Evolutionary conservation across 2,329 filamentous ascomycete species (phyloP).

Genomic region (Tolypocladium pustulatum): DNA sequence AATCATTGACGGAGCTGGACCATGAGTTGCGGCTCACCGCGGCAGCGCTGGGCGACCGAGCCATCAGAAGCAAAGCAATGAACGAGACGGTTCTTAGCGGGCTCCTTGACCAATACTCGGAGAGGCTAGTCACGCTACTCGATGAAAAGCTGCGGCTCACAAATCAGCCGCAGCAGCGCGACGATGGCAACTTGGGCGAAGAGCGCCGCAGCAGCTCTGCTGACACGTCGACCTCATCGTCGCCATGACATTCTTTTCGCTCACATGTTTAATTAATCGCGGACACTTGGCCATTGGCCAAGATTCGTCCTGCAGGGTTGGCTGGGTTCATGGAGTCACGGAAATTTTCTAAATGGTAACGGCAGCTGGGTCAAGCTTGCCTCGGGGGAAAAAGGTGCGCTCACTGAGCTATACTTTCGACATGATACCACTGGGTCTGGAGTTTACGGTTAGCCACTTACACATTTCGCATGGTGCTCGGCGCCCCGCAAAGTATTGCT

Average conservation of each 20-base stretch:
- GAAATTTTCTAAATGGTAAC: background rate
- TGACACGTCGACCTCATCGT: slow-evolving; percentile 23
- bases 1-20: slow-evolving; percentile 51
- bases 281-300: background rate
- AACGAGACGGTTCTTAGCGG: slow-evolving; percentile 50
- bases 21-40: slow-evolving; percentile 54
- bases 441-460: slow-evolving; percentile 11
- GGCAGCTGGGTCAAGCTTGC: background rate
- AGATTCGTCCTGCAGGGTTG: background rate
- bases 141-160: slow-evolving; percentile 57
- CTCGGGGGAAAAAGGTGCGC: slow-evolving; percentile 5
- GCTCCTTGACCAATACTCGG: slow-evolving; percentile 65
- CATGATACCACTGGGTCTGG: slow-evolving; percentile 26
- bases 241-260: slow-evolving; percentile 14
- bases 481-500: background rate
- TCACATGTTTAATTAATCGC: slow-evolving; percentile 1
- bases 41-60: slow-evolving; percentile 48
- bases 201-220: slow-evolving; percentile 21
- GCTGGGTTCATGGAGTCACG: slow-evolving; percentile 4
- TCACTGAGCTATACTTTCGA: slow-evolving; percentile 13
- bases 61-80: slow-evolving; percentile 41
- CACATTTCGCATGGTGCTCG: background rate
- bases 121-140: slow-evolving; percentile 58
- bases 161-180: slow-evolving; percentile 21
- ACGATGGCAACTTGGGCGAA: slow-evolving; percentile 16